Percentiles rank a stretch among this genome's conserved stretches.
Evolutionary conservation across 192 early-diverging fungal species (phyloP).

Genomic region (Coemansia aciculifera): DNA sequence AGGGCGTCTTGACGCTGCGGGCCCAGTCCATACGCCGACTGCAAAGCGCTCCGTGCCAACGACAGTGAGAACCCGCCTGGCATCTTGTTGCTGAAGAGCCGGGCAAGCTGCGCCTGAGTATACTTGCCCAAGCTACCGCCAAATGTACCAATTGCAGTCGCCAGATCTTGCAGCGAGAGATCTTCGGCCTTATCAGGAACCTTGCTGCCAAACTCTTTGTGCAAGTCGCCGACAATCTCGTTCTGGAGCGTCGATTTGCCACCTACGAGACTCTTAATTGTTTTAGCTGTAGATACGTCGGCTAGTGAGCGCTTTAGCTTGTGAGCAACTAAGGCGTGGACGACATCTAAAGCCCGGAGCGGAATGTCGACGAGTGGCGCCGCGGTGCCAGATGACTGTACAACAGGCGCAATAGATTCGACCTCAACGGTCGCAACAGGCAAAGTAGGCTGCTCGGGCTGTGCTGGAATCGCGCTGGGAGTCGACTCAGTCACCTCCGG

Average conservation of each 20-base stretch:
- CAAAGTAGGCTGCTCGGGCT: conserved; percentile 13
- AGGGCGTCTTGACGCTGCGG: conserved; percentile 72
- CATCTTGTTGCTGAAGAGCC: conserved; percentile 85
- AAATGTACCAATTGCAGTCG: conserved; percentile 58
- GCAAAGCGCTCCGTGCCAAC: conserved; percentile 67
- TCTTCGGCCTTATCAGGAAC: conserved; percentile 93
- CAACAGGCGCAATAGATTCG: conserved; percentile 14
- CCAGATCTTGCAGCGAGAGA: conserved; percentile 78
- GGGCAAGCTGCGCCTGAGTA: conserved; percentile 66
- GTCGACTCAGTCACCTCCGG: not conserved
- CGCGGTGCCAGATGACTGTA: conserved; percentile 1
- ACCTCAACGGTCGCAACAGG: conserved; percentile 55
- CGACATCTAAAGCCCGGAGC: conserved; percentile 72
- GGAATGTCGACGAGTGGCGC: conserved; percentile 68
- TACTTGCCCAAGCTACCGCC: conserved; percentile 79
- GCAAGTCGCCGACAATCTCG: conserved; percentile 93
- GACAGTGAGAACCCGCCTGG: conserved; percentile 86
- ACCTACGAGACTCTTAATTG: conserved; percentile 73
- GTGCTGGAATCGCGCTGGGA: not conserved
- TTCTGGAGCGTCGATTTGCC: conserved; percentile 93
- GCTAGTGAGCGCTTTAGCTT: conserved; percentile 82
- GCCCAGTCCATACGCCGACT: conserved; percentile 71
- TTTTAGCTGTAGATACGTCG: conserved; percentile 69
- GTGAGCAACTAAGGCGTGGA: conserved; percentile 77
- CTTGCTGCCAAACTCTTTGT: conserved; percentile 84